Evolutionary conservation across 345 rosid species (phyloP).

Genomic region (Citropsis articulata): DNA sequence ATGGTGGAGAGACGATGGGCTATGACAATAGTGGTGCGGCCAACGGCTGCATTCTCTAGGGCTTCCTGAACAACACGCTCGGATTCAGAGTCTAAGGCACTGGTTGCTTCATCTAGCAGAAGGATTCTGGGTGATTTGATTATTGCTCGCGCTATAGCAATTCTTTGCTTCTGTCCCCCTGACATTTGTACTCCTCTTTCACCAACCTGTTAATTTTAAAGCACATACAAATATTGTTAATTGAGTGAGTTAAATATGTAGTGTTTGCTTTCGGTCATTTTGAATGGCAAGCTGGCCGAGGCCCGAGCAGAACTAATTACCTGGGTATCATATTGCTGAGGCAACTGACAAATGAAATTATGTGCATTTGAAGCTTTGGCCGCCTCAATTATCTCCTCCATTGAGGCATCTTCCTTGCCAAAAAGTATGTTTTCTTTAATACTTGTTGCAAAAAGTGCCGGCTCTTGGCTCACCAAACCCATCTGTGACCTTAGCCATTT

Average conservation of each 20-base stretch:
- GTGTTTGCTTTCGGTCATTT: no score
- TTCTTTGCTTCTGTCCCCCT: constrained; percentile 77
- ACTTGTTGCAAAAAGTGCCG: constrained; percentile 62
- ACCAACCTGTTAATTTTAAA: constrained; percentile 42
- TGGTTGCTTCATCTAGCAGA: constrained; percentile 72
- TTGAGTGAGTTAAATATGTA: no score
- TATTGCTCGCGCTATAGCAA: constrained; percentile 66
- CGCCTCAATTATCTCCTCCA: no score
- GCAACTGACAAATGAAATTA: no score
- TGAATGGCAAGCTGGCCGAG: no score
- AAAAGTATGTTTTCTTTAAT: constrained; percentile 70
- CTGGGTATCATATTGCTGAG: no score
- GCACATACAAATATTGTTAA: no score
- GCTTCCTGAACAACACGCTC: constrained; percentile 69
- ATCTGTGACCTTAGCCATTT: constrained; percentile 79
- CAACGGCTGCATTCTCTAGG: constrained; percentile 52
- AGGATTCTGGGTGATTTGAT: constrained; percentile 61
- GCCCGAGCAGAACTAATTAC: no score
- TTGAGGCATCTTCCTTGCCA: constrained; percentile 57
- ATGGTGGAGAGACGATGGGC: constrained; percentile 77
- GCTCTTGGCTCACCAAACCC: constrained; percentile 74
- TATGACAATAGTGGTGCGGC: constrained; percentile 60
- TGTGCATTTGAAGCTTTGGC: no score
- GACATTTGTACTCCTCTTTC: constrained; percentile 73
- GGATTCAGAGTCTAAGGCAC: constrained; percentile 71